A percentile compares a stretch with the other conserved stretches of the same genome.
Conservation (phyloP, 805 yeast genomes). For the Cyberlindnera bimundalis region DNA sequence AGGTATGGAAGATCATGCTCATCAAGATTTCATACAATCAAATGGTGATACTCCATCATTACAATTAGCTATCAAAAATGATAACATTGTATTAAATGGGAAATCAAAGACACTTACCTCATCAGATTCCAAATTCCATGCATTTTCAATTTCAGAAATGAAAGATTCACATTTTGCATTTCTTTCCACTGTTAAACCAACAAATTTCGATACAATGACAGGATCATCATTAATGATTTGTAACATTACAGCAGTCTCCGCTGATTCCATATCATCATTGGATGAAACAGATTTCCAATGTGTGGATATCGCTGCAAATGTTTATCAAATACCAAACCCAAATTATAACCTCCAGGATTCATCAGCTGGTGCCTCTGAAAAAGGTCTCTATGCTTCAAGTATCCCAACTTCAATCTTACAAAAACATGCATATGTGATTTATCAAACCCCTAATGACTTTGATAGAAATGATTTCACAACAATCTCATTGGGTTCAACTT, state of each 20-base stretch:
- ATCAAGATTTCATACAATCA: conserved; percentile 22
- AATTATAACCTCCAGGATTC: conserved; percentile 39
- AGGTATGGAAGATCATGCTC: conserved; percentile 49
- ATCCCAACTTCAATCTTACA: conserved; percentile 37
- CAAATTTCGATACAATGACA: neutral
- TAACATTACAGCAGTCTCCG: conserved; percentile 2
- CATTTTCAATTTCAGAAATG: conserved; percentile 5
- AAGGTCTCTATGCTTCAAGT: conserved; percentile 49
- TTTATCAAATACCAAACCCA: conserved; percentile 51
- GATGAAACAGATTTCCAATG: conserved; percentile 34
- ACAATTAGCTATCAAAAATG: conserved; percentile 22
- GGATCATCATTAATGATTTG: conserved; percentile 13
- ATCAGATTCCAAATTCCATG: conserved; percentile 5
- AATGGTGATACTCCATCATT: conserved; percentile 10
- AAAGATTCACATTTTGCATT: conserved; percentile 3
- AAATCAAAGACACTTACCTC: conserved; percentile 1
- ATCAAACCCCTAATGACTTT: conserved; percentile 34
- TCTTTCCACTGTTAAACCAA: conserved; percentile 5
- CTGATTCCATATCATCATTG: neutral
- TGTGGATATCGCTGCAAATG: conserved; percentile 38
- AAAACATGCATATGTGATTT: conserved; percentile 47
- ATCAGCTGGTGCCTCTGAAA: conserved; percentile 45
- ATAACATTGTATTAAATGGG: conserved; percentile 13
- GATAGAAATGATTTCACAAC: conserved; percentile 7
- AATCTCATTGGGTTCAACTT: conserved; percentile 2